phyloP scores from a whole-genome alignment of 1,284 basidiomycete genomes.

The Sporisorium reilianum region DNA sequence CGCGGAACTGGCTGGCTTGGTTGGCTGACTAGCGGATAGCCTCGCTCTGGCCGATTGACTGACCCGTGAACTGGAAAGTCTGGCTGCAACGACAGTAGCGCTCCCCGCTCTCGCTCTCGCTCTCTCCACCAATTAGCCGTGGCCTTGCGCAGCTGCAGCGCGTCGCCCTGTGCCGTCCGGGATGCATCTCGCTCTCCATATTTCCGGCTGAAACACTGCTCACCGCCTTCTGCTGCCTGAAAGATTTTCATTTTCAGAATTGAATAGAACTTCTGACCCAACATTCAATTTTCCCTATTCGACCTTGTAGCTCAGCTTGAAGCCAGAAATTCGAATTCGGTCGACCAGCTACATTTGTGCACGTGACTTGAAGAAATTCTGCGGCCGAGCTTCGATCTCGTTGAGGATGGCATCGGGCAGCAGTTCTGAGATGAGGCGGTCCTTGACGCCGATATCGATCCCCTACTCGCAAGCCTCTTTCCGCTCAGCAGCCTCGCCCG shows the following conservation, averaged over 20 bases:
- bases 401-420: not conserved
- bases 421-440: not conserved
- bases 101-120: not conserved
- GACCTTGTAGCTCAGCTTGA: not conserved
- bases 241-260: not conserved
- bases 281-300: not conserved
- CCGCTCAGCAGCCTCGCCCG: too few species aligned
- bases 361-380: not conserved
- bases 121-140: conserved; percentile 5
- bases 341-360: not conserved
- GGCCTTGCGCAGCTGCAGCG: not conserved
- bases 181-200: conserved; percentile 1
- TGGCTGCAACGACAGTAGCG: not conserved
- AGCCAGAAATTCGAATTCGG: not conserved
- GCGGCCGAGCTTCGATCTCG: not conserved
- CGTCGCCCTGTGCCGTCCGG: not conserved
- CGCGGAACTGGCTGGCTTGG: conserved; percentile 1
- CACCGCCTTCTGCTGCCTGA: not conserved
- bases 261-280: not conserved
- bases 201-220: too few species aligned
- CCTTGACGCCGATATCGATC: not conserved
- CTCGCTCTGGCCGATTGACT: too few species aligned
- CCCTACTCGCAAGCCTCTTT: too few species aligned
- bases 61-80: too few species aligned
- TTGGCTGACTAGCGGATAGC: not conserved